Evolutionary conservation across 331 rosid genomes (phyloP).

Genomic region (Spiraea crenata): DNA sequence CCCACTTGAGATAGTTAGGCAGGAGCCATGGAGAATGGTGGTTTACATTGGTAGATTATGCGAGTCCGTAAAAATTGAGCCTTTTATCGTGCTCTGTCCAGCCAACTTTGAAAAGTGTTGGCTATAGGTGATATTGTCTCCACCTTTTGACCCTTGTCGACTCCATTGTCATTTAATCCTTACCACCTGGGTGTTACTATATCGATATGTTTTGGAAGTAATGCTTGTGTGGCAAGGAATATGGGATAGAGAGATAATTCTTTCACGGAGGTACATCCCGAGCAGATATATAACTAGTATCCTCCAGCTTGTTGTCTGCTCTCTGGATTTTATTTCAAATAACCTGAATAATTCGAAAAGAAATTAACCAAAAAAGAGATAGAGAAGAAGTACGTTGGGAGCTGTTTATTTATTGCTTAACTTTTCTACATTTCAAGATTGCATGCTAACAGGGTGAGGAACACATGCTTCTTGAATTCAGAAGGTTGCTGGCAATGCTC

Average conservation of each 20-base stretch:
- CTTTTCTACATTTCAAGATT: conserved; percentile 1
- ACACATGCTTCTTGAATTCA: not conserved
- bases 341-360: too few relatives aligned
- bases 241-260: too few relatives aligned
- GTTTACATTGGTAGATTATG: not conserved
- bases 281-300: too few relatives aligned
- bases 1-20: not conserved
- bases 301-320: too few relatives aligned
- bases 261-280: too few relatives aligned
- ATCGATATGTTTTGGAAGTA: not conserved
- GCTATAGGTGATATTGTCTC: not conserved
- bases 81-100: not conserved
- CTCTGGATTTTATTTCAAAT: not conserved
- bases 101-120: not conserved
- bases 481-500: conserved; percentile 16
- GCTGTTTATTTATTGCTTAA: not conserved
- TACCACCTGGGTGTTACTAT: not conserved
- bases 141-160: not conserved
- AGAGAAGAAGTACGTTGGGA: not conserved
- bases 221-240: not conserved
- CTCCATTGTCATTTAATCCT: not conserved
- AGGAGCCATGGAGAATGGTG: not conserved
- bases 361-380: too few relatives aligned
- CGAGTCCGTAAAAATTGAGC: not conserved
- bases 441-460: conserved; percentile 9